A percentile compares a stretch with the other conserved stretches of the same genome.
Conservation (phyloP, 148 eudicot genomes). For the Rheum nobile region DNA sequence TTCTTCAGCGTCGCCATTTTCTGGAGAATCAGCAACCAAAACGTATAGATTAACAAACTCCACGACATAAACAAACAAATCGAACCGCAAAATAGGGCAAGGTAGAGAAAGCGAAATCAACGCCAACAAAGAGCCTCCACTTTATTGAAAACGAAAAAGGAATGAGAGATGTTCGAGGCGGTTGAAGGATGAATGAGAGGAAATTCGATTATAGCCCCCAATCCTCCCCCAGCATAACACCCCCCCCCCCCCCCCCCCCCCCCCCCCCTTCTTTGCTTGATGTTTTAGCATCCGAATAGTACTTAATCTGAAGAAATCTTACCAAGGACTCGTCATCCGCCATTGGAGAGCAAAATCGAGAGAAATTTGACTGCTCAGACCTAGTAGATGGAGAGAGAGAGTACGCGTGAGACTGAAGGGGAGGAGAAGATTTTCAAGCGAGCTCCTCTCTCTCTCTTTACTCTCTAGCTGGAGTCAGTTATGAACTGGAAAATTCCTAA, state of each 20-base stretch:
- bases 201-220: background rate
- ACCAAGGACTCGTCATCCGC: constrained; percentile 6
- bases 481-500: background rate
- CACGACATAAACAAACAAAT: background rate
- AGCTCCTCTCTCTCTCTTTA: constrained; percentile 4
- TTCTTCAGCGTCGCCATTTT: constrained; percentile 48
- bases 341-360: background rate
- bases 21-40: constrained; percentile 6
- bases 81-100: constrained; percentile 1
- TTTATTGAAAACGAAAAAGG: background rate
- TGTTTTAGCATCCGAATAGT: background rate
- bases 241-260: background rate
- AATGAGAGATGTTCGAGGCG: background rate
- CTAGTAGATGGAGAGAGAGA: constrained; percentile 3
- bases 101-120: background rate
- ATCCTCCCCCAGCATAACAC: background rate
- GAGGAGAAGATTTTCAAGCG: background rate
- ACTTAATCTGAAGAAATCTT: background rate
- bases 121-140: background rate
- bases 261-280: background rate
- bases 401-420: background rate
- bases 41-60: background rate
- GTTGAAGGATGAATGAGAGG: background rate
- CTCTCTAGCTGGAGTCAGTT: background rate
- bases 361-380: background rate